Evolutionary conservation across 345 rosid genomes (phyloP).

Genomic region (Bruguiera sexangula): DNA sequence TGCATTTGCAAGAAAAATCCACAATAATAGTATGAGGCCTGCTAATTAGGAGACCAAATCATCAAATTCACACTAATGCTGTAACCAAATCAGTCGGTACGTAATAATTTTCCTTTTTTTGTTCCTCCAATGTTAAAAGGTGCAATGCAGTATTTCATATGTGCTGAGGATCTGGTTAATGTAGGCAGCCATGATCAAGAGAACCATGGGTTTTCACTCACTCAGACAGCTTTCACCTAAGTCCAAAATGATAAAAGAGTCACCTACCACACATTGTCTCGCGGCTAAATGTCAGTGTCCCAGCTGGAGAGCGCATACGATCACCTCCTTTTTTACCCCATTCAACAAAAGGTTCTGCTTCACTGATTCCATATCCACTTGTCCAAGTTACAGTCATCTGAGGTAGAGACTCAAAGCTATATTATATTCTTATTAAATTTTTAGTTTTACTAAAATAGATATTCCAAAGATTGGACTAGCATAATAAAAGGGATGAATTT

Average conservation of each 20-base stretch:
- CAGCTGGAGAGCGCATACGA: constrained; percentile 45
- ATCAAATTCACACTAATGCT: not conserved
- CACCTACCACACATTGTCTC: constrained; percentile 57
- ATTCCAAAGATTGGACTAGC: not conserved
- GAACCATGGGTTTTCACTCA: not conserved
- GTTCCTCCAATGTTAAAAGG: not conserved
- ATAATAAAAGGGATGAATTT: not conserved
- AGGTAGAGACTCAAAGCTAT: not conserved
- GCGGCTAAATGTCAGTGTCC: constrained; percentile 53
- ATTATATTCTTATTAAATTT: not conserved
- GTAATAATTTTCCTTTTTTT: not conserved
- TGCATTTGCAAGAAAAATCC: constrained; percentile 13
- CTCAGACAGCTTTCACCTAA: not conserved
- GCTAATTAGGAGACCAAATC: not conserved
- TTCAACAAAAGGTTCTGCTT: constrained; percentile 63
- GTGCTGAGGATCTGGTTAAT: not conserved
- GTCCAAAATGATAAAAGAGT: not conserved
- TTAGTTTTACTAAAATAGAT: not conserved
- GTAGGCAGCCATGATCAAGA: not conserved
- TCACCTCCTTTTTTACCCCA: constrained; percentile 56
- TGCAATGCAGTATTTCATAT: not conserved
- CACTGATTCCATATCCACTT: constrained; percentile 56
- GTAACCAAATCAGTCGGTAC: not conserved
- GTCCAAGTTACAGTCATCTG: constrained; percentile 87
- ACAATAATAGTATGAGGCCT: not conserved